A percentile compares a stretch with the other conserved stretches of the same genome.
Conservation (phyloP, 2,329 filamentous ascomycete genomes). For the Aquanectria penicillioides region DNA sequence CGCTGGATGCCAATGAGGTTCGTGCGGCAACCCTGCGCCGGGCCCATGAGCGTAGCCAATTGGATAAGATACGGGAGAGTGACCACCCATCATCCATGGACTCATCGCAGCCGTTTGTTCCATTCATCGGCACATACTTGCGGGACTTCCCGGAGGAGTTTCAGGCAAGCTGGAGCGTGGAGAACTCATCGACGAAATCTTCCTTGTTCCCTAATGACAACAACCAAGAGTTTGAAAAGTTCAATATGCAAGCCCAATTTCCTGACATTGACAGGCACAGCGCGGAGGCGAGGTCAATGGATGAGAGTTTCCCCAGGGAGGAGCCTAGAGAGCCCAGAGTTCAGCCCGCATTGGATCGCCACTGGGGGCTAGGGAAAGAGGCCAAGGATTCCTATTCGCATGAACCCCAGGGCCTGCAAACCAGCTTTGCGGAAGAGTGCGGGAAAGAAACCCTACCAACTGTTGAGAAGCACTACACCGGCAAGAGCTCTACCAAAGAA, state of each 20-base stretch:
- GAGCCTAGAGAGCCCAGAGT: constrained; percentile 30
- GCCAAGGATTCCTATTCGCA: constrained; percentile 54
- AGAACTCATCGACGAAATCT: constrained; percentile 40
- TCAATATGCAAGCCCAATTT: too few relatives aligned
- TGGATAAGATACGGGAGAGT: constrained; percentile 14
- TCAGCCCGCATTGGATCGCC: constrained; percentile 46
- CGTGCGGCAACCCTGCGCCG: constrained; percentile 45
- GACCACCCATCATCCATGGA: constrained; percentile 24
- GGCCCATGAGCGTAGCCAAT: constrained; percentile 35
- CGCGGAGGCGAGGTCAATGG: constrained; percentile 50
- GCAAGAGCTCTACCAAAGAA: constrained; percentile 14
- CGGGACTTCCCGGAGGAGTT: constrained; percentile 66
- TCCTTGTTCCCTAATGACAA: constrained; percentile 37
- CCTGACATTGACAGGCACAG: constrained; percentile 39
- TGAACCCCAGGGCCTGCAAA: constrained; percentile 59
- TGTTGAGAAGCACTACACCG: constrained; percentile 46
- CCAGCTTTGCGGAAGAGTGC: constrained; percentile 57
- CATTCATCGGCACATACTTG: constrained; percentile 58
- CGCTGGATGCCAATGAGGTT: constrained; percentile 44
- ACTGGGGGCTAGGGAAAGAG: constrained; percentile 12
- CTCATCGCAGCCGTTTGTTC: neutral
- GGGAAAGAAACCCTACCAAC: constrained; percentile 47
- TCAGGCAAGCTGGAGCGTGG: constrained; percentile 51
- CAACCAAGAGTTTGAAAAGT: neutral
- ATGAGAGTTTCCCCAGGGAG: constrained; percentile 52